phyloP scores from a whole-genome alignment of 768 basidiomycete genomes.

The Psilocybe cyanescens region DNA sequence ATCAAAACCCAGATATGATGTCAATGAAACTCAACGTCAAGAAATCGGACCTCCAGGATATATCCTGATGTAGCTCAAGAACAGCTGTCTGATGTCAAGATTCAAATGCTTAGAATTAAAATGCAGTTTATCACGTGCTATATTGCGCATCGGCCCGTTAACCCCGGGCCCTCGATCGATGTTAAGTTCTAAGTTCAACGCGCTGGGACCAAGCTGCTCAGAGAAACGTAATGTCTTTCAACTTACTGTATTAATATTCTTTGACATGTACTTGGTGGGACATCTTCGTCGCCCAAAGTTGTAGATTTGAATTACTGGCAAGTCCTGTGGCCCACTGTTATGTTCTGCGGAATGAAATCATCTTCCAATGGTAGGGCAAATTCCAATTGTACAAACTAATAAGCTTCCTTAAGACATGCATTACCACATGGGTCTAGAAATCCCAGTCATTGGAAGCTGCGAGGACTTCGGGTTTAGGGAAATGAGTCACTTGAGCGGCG shows the following conservation, averaged over 20 bases:
- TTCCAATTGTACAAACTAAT: neutral
- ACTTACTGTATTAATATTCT: too few species aligned
- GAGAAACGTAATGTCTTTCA: too few species aligned
- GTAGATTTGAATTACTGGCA: too few species aligned
- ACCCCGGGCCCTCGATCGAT: too few species aligned
- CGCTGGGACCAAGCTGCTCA: too few species aligned
- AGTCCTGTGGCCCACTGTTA: too few species aligned
- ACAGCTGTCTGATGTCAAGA: neutral
- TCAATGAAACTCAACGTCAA: neutral
- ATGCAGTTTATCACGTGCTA: neutral
- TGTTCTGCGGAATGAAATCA: too few species aligned
- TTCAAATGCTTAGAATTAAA: neutral
- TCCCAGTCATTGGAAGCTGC: neutral
- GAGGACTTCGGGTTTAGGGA: constrained; percentile 9
- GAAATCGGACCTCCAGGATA: neutral
- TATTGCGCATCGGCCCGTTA: neutral
- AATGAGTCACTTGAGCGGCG: neutral
- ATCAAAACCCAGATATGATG: neutral
- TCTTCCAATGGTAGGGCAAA: too few species aligned
- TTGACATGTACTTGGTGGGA: too few species aligned
- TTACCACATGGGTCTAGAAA: neutral
- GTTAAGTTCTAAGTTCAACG: too few species aligned
- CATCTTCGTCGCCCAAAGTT: too few species aligned
- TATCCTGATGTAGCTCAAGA: neutral
- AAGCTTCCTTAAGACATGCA: neutral